Conservation (phyloP, 192 early-diverging fungal species). For the Rhizophagus clarus region DNA sequence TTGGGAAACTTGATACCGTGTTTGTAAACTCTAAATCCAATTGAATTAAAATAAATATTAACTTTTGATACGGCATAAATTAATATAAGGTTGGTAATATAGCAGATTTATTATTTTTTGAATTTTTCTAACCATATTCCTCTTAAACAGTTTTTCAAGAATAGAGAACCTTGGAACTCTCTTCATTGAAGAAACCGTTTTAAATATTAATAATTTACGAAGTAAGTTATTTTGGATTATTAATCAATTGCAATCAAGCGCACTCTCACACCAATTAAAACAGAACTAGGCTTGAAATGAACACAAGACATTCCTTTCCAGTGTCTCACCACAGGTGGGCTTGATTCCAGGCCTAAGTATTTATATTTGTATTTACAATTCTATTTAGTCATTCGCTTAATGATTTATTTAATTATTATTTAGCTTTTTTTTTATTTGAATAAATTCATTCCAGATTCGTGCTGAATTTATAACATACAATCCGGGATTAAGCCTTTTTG, state of each 20-base stretch:
- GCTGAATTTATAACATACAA: background rate
- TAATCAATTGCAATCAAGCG: conserved; percentile 11
- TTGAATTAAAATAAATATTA: background rate
- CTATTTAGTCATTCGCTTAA: no score
- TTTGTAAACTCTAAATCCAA: conserved; percentile 46
- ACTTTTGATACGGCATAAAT: background rate
- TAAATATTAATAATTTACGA: background rate
- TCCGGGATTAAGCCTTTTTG: background rate
- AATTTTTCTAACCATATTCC: background rate
- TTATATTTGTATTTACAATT: background rate
- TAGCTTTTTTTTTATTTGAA: background rate
- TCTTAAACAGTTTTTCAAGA: background rate
- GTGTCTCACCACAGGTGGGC: no score
- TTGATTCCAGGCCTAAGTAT: no score
- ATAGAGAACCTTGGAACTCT: background rate
- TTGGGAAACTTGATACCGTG: no score
- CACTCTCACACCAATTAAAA: background rate
- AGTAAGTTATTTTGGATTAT: conserved; percentile 8
- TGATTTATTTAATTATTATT: background rate
- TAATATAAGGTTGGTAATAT: background rate
- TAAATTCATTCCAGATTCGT: background rate
- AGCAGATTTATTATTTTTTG: background rate
- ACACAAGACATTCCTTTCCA: no score
- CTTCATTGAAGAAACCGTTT: background rate
- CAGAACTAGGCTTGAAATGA: background rate